Evolutionary conservation across 2,329 filamentous ascomycete species (phyloP).

Genomic region (Cryphonectria parasitica): DNA sequence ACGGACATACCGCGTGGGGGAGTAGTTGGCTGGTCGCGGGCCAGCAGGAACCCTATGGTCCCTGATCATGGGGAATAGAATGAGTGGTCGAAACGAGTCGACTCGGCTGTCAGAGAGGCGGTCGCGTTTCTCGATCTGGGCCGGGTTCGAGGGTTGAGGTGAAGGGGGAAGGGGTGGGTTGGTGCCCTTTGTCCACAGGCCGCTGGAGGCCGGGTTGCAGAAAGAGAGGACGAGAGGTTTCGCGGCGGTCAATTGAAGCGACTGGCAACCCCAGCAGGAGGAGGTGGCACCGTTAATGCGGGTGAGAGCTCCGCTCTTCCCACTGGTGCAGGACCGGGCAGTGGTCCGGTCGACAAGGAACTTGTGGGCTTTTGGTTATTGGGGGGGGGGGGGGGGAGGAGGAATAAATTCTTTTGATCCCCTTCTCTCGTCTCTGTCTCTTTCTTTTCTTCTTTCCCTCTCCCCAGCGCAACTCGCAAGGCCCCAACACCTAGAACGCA

Average conservation of each 20-base stretch:
- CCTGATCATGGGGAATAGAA: slow-evolving; percentile 50
- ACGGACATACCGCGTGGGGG: slow-evolving; percentile 57
- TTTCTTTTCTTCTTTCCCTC: neutral
- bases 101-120: slow-evolving; percentile 11
- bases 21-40: slow-evolving; percentile 61
- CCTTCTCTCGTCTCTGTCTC: neutral
- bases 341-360: slow-evolving; percentile 11
- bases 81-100: slow-evolving; percentile 27
- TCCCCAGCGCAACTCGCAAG: slow-evolving; percentile 7
- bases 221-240: neutral
- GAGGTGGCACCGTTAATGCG: slow-evolving; percentile 18
- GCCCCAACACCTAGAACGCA: slow-evolving; percentile 1
- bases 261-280: slow-evolving; percentile 2
- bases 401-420: neutral
- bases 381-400: neutral
- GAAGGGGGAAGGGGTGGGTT: neutral
- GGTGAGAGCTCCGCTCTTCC: slow-evolving; percentile 16
- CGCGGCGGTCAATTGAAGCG: slow-evolving; percentile 14
- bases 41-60: slow-evolving; percentile 62
- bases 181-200: slow-evolving; percentile 10
- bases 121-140: slow-evolving; percentile 13
- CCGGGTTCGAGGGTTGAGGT: neutral
- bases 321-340: slow-evolving; percentile 7
- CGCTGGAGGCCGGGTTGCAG: slow-evolving; percentile 3
- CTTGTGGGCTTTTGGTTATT: neutral